phyloP scores from a whole-genome alignment of 345 rosid species.

The Raphanus sativus region DNA sequence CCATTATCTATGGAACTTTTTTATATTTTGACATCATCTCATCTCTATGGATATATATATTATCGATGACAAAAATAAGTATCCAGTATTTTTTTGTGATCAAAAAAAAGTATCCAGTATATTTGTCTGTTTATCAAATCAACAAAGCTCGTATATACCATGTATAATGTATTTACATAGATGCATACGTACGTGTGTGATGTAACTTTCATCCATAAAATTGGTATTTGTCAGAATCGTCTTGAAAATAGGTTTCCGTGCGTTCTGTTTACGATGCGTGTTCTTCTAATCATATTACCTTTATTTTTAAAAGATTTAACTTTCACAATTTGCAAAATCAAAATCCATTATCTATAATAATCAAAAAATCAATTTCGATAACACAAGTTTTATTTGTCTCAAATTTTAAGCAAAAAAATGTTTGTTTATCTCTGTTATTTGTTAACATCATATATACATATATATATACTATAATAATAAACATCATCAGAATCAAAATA shows the following conservation, averaged over 20 bases:
- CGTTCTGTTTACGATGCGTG: constrained; percentile 36
- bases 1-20: neutral
- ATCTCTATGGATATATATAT: neutral
- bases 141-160: neutral
- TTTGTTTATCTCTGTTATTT: constrained; percentile 6
- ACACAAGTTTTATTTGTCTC: neutral
- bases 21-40: neutral
- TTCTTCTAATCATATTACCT: constrained; percentile 1
- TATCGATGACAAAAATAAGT: too few species aligned
- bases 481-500: constrained; percentile 6
- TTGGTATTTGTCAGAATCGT: constrained; percentile 42
- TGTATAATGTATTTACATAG: neutral
- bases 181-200: constrained; percentile 39
- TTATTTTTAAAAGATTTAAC: constrained; percentile 2
- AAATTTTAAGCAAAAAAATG: too few species aligned
- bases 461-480: neutral
- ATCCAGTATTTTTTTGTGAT: too few species aligned
- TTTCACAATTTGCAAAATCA: neutral
- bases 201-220: constrained; percentile 43
- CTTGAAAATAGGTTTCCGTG: constrained; percentile 44
- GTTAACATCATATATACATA: neutral
- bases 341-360: neutral
- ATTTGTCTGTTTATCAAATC: constrained; percentile 5
- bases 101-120: too few species aligned
- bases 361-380: neutral